phyloP scores from a whole-genome alignment of 73 alveolate species.

The Tetrahymena elliotti region DNA sequence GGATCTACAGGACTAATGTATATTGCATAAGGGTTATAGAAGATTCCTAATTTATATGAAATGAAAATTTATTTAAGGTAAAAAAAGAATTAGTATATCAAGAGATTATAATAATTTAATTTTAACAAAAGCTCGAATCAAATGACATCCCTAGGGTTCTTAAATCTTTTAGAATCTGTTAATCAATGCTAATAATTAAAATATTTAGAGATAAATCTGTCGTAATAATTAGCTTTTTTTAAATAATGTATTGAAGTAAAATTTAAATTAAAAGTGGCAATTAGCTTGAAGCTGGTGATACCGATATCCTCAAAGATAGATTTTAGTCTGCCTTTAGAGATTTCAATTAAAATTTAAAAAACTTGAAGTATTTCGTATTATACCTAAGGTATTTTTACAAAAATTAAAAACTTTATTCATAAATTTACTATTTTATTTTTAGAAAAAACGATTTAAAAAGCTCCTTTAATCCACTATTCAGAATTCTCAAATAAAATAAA shows the following conservation, averaged over 20 bases:
- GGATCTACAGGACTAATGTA: not conserved
- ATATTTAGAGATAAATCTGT: not conserved
- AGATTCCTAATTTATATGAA: not conserved
- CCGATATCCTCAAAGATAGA: not conserved
- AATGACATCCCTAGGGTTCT: not conserved
- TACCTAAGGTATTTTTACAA: not conserved
- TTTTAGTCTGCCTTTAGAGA: not conserved
- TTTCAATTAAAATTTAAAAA: no score
- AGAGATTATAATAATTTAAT: no score
- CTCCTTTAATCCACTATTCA: not conserved
- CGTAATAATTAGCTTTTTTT: not conserved
- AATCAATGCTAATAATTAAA: not conserved
- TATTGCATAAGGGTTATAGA: not conserved
- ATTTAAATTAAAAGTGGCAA: not conserved
- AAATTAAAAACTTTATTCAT: not conserved
- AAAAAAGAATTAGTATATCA: no score
- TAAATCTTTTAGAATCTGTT: not conserved
- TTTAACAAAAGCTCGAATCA: not conserved
- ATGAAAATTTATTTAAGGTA: not conserved
- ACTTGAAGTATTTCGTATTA: not conserved
- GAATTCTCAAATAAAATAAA: not conserved
- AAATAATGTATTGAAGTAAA: not conserved
- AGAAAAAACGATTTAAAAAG: not conserved
- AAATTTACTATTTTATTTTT: not conserved
- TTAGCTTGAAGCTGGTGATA: not conserved